phyloP scores from a whole-genome alignment of 2,329 filamentous ascomycete species.

The Nigrospora osmanthi region DNA sequence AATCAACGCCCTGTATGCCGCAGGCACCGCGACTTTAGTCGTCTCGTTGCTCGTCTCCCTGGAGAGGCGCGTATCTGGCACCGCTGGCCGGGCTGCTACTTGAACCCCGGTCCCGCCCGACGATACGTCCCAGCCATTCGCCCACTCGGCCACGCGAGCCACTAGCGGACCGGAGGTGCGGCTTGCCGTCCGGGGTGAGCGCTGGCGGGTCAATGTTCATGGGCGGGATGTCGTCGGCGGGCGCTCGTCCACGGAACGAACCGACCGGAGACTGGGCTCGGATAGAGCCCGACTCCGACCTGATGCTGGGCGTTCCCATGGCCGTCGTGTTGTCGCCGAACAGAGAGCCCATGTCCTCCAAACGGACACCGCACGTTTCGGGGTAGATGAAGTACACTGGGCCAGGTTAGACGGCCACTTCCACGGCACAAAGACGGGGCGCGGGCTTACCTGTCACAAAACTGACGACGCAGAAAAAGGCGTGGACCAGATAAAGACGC shows the following conservation, averaged over 20 bases:
- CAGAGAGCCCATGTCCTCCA: constrained; percentile 93
- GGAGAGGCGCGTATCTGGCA: constrained; percentile 31
- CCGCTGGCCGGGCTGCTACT: constrained; percentile 22
- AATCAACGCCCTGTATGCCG: background rate
- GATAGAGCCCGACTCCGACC: constrained; percentile 71
- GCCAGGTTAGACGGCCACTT: background rate
- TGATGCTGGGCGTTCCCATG: constrained; percentile 68
- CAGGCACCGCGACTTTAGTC: background rate
- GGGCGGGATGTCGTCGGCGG: constrained; percentile 67
- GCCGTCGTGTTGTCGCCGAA: constrained; percentile 90
- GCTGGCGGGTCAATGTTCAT: constrained; percentile 75
- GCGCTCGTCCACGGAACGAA: constrained; percentile 54
- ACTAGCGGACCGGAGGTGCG: constrained; percentile 24
- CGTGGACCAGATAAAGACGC: constrained; percentile 90
- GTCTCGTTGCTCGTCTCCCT: constrained; percentile 23
- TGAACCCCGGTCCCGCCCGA: constrained; percentile 26
- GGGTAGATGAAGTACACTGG: constrained; percentile 97
- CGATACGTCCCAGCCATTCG: constrained; percentile 39
- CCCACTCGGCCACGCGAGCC: constrained; percentile 30
- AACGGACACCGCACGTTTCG: constrained; percentile 87
- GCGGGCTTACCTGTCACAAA: constrained; percentile 81
- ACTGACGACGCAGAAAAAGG: constrained; percentile 91
- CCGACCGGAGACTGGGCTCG: constrained; percentile 70
- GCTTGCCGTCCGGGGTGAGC: constrained; percentile 41
- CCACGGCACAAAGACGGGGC: background rate